Percentiles rank a stretch among this genome's conserved stretches.
phyloP scores from a whole-genome alignment of 768 basidiomycete genomes.

The Hygrocybe punicea region DNA sequence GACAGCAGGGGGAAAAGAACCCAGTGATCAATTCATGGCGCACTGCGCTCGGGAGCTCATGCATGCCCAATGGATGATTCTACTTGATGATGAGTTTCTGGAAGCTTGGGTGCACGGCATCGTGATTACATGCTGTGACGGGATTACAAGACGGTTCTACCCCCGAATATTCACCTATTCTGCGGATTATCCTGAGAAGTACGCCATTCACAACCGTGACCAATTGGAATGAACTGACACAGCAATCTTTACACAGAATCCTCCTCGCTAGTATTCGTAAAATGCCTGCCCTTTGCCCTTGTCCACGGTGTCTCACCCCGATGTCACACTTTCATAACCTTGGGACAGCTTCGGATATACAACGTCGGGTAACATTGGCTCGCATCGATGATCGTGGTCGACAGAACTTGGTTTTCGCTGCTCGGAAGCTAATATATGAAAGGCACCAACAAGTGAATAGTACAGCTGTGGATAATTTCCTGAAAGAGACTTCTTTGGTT shows the following conservation, averaged over 20 bases:
- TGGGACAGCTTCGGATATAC: conserved; percentile 22
- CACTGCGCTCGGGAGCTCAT: conserved; percentile 33
- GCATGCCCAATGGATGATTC: conserved; percentile 25
- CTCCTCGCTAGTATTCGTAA: conserved; percentile 19
- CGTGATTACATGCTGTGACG: conserved; percentile 28
- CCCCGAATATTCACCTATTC: conserved; percentile 33
- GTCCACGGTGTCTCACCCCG: conserved; percentile 27
- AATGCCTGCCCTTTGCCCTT: conserved; percentile 20
- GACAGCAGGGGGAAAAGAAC: conserved; percentile 3
- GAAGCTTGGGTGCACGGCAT: conserved; percentile 29
- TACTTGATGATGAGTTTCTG: conserved; percentile 17
- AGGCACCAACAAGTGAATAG: background rate
- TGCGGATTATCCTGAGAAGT: conserved; percentile 40
- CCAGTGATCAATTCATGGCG: conserved; percentile 16
- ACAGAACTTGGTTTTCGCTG: conserved; percentile 9
- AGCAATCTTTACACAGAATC: conserved; percentile 14
- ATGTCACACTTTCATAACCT: conserved; percentile 23
- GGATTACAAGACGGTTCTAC: conserved; percentile 24
- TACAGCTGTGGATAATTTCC: conserved; percentile 15
- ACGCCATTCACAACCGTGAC: background rate
- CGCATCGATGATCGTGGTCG: background rate
- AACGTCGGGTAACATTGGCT: conserved; percentile 4
- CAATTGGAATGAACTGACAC: conserved; percentile 1
- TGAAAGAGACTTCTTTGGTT: conserved; percentile 12
- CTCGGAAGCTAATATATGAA: conserved; percentile 12